These are phyloP conservation scores for Eutypella sp. DNA, from an alignment of 2,329 filamentous ascomycete species.

Conservation along the genomic window DNA sequence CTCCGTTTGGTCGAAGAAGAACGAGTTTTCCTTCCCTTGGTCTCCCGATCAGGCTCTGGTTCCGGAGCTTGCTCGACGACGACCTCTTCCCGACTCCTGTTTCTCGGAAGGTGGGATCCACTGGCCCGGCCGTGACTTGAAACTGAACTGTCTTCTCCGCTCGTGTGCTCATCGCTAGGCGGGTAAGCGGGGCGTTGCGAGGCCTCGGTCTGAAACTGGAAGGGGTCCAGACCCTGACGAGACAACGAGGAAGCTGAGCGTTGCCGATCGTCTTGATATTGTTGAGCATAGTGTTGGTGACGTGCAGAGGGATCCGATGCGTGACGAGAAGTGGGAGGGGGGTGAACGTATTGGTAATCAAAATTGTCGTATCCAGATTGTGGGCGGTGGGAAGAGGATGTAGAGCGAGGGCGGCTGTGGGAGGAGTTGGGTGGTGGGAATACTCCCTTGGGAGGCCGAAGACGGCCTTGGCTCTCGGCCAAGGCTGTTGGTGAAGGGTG, in stretches of 20 bases:
- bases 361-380: slow-evolving; percentile 34
- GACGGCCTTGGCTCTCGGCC: slow-evolving; percentile 29
- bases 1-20: slow-evolving; percentile 39
- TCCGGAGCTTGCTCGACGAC: slow-evolving; percentile 31
- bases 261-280: slow-evolving; percentile 28
- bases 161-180: slow-evolving; percentile 30
- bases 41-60: slow-evolving; percentile 22
- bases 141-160: slow-evolving; percentile 27
- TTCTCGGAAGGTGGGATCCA: slow-evolving; percentile 20
- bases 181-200: slow-evolving; percentile 31
- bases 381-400: slow-evolving; percentile 34
- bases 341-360: slow-evolving; percentile 40
- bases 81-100: slow-evolving; percentile 28
- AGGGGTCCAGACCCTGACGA: slow-evolving; percentile 37
- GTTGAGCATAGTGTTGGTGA: slow-evolving; percentile 23
- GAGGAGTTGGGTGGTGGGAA: slow-evolving; percentile 43
- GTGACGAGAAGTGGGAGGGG: slow-evolving; percentile 33
- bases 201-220: slow-evolving; percentile 47
- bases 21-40: slow-evolving; percentile 32
- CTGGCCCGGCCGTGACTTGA: slow-evolving; percentile 23
- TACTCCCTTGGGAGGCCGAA: slow-evolving; percentile 44
- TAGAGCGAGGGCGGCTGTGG: slow-evolving; percentile 37
- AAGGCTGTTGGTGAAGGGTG: slow-evolving; percentile 34
- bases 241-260: slow-evolving; percentile 26
- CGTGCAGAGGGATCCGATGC: slow-evolving; percentile 38